Percentiles rank a stretch among this genome's conserved stretches.
Conservation (phyloP, 257 asterid genomes). For the Fraxinus anomala region DNA sequence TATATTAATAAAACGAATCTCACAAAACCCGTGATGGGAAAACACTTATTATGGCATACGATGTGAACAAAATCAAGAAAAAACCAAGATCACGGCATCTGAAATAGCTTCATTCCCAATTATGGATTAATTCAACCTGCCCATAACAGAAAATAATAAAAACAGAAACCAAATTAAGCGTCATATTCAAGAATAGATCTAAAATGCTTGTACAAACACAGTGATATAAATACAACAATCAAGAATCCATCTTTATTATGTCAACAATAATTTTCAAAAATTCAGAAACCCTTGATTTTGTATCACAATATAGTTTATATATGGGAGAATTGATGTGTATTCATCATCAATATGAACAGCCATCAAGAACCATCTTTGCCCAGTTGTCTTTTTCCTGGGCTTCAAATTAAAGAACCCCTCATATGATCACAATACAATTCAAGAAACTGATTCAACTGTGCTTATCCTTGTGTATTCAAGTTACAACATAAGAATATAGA, state of each 20-base stretch:
- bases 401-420: slow-evolving; percentile 3
- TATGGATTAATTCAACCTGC: slow-evolving; percentile 36
- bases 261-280: neutral
- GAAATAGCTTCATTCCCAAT: slow-evolving; percentile 29
- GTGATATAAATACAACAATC: neutral
- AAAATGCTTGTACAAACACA: slow-evolving; percentile 26
- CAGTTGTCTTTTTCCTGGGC: neutral
- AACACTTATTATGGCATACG: slow-evolving; percentile 22
- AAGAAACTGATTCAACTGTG: slow-evolving; percentile 15
- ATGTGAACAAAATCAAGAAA: slow-evolving; percentile 22
- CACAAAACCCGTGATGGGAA: slow-evolving; percentile 18
- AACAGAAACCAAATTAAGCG: slow-evolving; percentile 26
- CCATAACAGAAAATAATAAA: neutral
- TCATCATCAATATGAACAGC: neutral
- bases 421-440: slow-evolving; percentile 29
- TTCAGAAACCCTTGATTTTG: slow-evolving; percentile 24
- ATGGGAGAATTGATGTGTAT: neutral
- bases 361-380: neutral
- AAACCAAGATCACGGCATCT: slow-evolving; percentile 35
- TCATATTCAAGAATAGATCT: slow-evolving; percentile 40
- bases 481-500: slow-evolving; percentile 19
- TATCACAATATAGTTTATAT: neutral
- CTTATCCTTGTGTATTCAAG: neutral
- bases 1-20: slow-evolving; percentile 16
- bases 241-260: neutral